phyloP scores from a whole-genome alignment of 2,329 filamentous ascomycete genomes.

The Stromatinia cepivora region DNA sequence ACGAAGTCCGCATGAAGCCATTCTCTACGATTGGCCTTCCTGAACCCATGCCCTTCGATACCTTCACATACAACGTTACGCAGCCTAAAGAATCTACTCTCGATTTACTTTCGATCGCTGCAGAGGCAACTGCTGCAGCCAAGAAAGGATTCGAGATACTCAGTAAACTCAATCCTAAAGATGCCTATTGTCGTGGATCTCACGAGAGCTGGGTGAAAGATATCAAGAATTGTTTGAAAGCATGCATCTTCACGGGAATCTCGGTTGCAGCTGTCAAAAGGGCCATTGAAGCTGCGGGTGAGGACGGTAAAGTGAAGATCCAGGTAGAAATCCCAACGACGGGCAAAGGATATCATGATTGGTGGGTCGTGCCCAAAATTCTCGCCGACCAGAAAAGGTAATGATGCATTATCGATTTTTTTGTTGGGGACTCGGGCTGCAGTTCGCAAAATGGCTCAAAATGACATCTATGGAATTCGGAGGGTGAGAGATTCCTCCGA shows the following conservation, averaged over 20 bases:
- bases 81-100: constrained; percentile 44
- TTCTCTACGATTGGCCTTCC: constrained; percentile 62
- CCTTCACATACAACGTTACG: constrained; percentile 49
- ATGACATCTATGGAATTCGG: neutral
- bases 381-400: constrained; percentile 14
- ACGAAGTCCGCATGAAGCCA: constrained; percentile 71
- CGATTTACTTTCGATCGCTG: constrained; percentile 41
- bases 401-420: neutral
- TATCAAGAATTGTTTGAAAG: constrained; percentile 61
- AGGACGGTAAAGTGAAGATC: constrained; percentile 41
- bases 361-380: constrained; percentile 60
- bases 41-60: constrained; percentile 55
- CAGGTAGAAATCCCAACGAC: constrained; percentile 54
- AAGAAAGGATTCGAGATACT: constrained; percentile 59
- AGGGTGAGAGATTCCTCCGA: neutral
- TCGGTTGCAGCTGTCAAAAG: constrained; percentile 62
- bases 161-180: constrained; percentile 51
- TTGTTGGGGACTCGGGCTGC: constrained; percentile 8
- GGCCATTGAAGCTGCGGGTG: constrained; percentile 47
- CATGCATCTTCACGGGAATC: constrained; percentile 70
- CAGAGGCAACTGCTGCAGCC: constrained; percentile 40
- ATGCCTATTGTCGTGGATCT: constrained; percentile 56
- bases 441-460: neutral
- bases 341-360: constrained; percentile 60
- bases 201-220: constrained; percentile 63